Conservation (phyloP, 148 eudicot species). For the Fallopia convolvulus region DNA sequence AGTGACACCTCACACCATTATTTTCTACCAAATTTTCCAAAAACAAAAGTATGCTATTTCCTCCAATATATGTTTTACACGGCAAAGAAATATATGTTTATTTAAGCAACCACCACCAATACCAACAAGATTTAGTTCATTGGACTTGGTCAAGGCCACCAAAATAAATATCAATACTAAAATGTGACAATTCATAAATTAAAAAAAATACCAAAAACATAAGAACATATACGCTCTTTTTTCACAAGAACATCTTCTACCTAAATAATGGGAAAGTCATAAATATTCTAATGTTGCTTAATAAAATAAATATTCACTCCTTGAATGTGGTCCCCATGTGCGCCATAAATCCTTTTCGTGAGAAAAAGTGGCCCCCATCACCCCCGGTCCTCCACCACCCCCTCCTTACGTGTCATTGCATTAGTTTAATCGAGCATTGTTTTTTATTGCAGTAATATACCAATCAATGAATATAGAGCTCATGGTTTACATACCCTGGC, state of each 20-base stretch:
- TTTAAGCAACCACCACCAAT: background rate
- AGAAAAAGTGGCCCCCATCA: slow-evolving; percentile 2
- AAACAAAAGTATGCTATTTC: background rate
- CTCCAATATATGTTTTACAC: background rate
- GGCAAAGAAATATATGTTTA: background rate
- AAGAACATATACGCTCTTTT: background rate
- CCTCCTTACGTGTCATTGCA: slow-evolving; percentile 8
- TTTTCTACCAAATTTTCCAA: background rate
- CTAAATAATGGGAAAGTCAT: slow-evolving; percentile 6
- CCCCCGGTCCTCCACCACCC: slow-evolving; percentile 4
- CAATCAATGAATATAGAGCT: slow-evolving; percentile 6
- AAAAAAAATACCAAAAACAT: background rate
- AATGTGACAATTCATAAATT: background rate
- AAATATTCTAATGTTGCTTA: slow-evolving; percentile 7
- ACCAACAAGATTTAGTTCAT: background rate
- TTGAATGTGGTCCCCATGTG: slow-evolving; percentile 9
- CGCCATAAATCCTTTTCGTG: background rate
- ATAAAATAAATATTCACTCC: background rate
- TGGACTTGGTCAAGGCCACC: background rate
- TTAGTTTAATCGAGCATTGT: background rate
- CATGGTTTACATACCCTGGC: background rate
- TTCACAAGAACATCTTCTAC: background rate
- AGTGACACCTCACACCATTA: background rate
- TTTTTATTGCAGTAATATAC: background rate
- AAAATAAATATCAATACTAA: no score